Percentiles rank a stretch among this genome's conserved stretches.
Conservation (phyloP, 2,329 filamentous ascomycete species). For the Epichloe gansuensis region DNA sequence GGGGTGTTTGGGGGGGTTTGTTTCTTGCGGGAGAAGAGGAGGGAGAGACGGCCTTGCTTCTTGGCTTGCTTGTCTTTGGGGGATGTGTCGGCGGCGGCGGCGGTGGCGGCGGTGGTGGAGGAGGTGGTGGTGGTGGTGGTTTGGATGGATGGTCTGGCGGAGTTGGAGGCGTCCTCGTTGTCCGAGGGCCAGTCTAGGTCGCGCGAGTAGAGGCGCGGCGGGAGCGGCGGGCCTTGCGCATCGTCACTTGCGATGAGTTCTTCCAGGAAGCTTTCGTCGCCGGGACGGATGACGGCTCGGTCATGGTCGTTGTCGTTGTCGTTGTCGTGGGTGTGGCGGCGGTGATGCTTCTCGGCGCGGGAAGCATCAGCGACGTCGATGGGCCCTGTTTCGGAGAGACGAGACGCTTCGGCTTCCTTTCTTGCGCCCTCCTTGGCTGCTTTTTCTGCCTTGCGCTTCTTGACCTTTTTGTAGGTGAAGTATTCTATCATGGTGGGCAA, state of each 20-base stretch:
- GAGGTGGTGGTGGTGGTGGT: constrained; percentile 10
- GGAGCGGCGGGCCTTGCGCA: constrained; percentile 39
- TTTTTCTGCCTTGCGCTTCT: constrained; percentile 44
- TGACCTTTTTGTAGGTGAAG: constrained; percentile 48
- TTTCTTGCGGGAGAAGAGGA: constrained; percentile 24
- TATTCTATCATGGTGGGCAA: constrained; percentile 45
- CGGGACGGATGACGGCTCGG: constrained; percentile 36
- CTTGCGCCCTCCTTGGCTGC: constrained; percentile 18
- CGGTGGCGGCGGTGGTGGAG: not conserved
- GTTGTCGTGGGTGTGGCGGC: constrained; percentile 6
- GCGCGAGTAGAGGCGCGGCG: constrained; percentile 37
- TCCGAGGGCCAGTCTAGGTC: constrained; percentile 35
- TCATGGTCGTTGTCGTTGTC: constrained; percentile 7
- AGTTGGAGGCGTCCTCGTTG: constrained; percentile 13
- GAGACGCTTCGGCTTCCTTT: constrained; percentile 6
- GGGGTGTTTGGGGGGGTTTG: constrained; percentile 28
- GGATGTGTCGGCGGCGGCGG: constrained; percentile 7
- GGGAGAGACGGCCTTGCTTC: constrained; percentile 22
- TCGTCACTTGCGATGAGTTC: constrained; percentile 34
- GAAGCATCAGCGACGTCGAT: constrained; percentile 3
- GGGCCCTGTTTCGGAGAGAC: constrained; percentile 8
- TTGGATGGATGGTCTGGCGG: constrained; percentile 16
- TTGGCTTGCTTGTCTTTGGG: constrained; percentile 20
- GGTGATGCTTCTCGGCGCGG: not conserved
- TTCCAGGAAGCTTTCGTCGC: constrained; percentile 47